A percentile compares a stretch with the other conserved stretches of the same genome.
Evolutionary conservation across 169 alveolate genomes (phyloP).

Genomic region (Plasmodium sp.): DNA sequence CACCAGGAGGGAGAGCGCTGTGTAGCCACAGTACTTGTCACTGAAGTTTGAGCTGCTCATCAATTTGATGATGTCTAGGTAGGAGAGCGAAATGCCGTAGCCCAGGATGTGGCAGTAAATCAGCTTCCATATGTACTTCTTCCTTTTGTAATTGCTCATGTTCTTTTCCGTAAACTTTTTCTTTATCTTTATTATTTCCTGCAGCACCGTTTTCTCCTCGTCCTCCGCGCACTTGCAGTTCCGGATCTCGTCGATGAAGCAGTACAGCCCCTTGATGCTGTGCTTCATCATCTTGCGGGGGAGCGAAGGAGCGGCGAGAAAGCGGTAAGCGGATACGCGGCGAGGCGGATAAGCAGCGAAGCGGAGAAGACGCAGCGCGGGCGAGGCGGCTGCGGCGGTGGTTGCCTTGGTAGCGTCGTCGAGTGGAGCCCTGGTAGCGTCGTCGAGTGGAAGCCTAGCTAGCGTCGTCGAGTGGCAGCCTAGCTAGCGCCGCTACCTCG

Average conservation of each 20-base stretch:
- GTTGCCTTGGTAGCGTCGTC: neutral
- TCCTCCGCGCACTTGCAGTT: slow-evolving; percentile 81
- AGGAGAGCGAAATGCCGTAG: slow-evolving; percentile 95
- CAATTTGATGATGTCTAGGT: slow-evolving; percentile 92
- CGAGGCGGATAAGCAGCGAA: too few relatives aligned
- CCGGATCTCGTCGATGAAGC: slow-evolving; percentile 58
- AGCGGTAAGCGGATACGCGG: too few relatives aligned
- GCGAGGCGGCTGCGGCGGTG: neutral
- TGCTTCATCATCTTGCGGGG: slow-evolving; percentile 42
- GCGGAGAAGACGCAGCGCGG: too few relatives aligned
- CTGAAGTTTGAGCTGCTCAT: slow-evolving; percentile 92
- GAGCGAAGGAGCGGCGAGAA: neutral
- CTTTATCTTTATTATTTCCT: slow-evolving; percentile 95
- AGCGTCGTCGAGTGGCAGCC: too few relatives aligned
- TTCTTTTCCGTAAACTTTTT: slow-evolving; percentile 89
- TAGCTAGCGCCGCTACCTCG: too few relatives aligned
- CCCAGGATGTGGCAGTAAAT: slow-evolving; percentile 96
- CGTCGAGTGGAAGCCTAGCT: too few relatives aligned
- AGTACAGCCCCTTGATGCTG: slow-evolving; percentile 40
- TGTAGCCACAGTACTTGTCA: slow-evolving; percentile 96
- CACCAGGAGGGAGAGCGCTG: slow-evolving; percentile 92
- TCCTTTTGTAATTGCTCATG: slow-evolving; percentile 94
- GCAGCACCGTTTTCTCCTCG: slow-evolving; percentile 91
- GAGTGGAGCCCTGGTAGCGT: too few relatives aligned
- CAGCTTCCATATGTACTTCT: slow-evolving; percentile 95